Conservation (phyloP, 208 protist genomes). For the Eutreptiella sp. region DNA sequence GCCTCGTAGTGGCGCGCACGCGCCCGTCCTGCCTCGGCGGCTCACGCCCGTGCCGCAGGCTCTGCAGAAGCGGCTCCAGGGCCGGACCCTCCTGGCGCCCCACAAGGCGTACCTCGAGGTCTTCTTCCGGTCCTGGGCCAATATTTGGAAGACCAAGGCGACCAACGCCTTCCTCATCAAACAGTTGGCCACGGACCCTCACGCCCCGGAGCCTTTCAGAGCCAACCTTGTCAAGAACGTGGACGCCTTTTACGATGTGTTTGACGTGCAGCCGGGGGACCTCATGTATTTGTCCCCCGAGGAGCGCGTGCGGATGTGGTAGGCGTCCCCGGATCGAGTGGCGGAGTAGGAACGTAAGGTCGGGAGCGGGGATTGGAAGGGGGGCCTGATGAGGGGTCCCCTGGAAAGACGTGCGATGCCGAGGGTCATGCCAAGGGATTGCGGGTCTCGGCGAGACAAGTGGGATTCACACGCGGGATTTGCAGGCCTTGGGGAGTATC, state of each 20-base stretch:
- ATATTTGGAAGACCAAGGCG: not conserved
- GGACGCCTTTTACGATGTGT: not conserved
- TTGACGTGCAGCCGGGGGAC: not conserved
- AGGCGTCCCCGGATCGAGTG: too few species aligned
- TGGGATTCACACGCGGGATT: too few species aligned
- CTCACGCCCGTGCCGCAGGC: too few species aligned
- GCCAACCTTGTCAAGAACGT: slow-evolving; percentile 1
- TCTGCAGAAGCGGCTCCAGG: not conserved
- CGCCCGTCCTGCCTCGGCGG: too few species aligned
- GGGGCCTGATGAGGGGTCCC: too few species aligned
- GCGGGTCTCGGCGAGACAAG: too few species aligned
- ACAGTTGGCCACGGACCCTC: not conserved
- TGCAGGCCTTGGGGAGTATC: too few species aligned
- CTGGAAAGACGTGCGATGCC: too few species aligned
- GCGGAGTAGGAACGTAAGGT: too few species aligned
- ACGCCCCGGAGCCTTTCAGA: not conserved
- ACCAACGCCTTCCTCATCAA: not conserved
- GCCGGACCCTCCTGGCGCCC: not conserved
- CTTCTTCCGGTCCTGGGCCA: not conserved
- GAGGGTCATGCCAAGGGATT: too few species aligned
- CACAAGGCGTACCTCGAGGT: not conserved
- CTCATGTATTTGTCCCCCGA: not conserved
- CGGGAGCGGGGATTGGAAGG: too few species aligned
- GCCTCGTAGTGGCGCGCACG: too few species aligned
- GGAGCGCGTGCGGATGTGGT: not conserved